phyloP scores from a whole-genome alignment of 352 stramenopile genomes.

The Phytophthora macrochlamydospora region DNA sequence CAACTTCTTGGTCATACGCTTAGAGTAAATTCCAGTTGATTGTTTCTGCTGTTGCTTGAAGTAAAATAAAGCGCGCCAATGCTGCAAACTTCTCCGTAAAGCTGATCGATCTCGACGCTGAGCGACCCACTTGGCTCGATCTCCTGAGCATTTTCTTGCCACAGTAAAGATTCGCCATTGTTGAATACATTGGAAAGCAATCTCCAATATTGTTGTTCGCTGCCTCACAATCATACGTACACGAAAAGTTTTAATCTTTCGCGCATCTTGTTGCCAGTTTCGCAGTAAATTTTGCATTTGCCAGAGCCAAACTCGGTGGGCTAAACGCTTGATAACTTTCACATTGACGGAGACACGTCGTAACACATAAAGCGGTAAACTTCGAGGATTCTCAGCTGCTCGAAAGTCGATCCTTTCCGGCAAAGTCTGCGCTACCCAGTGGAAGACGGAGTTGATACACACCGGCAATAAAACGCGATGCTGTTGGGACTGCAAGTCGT shows the following conservation, averaged over 20 bases:
- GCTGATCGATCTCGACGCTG: constrained; percentile 28
- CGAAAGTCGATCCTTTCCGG: constrained; percentile 31
- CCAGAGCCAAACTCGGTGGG: constrained; percentile 18
- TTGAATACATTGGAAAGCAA: constrained; percentile 47
- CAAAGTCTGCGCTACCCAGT: constrained; percentile 47
- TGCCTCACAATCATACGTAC: constrained; percentile 26
- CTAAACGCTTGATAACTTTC: constrained; percentile 28
- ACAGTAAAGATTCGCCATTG: constrained; percentile 42
- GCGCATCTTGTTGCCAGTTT: constrained; percentile 13
- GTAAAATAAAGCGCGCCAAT: constrained; percentile 31
- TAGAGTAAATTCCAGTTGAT: not conserved
- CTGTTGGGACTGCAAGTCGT: constrained; percentile 23
- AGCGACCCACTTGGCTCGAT: constrained; percentile 46
- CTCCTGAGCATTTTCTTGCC: constrained; percentile 23
- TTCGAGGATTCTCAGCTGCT: constrained; percentile 18
- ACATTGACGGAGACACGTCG: constrained; percentile 34
- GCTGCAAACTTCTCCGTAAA: constrained; percentile 19
- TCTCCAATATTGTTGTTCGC: constrained; percentile 36
- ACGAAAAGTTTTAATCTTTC: constrained; percentile 9
- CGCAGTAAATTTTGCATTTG: constrained; percentile 17
- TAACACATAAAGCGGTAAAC: constrained; percentile 38
- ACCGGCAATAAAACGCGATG: constrained; percentile 31
- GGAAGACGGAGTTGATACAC: constrained; percentile 51
- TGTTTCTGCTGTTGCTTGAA: constrained; percentile 5
- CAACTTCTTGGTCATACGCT: constrained; percentile 2